These are phyloP conservation scores for Persicaria maculosa DNA, from an alignment of 148 eudicot species.

Conservation along the genomic window DNA sequence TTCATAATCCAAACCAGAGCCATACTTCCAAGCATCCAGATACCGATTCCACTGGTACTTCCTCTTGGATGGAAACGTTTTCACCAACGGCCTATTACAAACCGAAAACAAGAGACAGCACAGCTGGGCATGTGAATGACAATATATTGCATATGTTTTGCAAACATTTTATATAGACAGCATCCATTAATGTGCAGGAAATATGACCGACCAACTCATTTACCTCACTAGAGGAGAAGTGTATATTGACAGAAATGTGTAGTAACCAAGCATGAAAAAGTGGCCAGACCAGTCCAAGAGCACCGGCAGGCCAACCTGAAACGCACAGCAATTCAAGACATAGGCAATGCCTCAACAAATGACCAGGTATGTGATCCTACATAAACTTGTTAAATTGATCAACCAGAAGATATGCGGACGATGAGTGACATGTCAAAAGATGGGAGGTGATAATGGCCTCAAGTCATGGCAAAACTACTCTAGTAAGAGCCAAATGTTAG, in stretches of 20 bases:
- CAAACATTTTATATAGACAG: neutral
- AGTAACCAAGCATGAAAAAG: constrained; percentile 78
- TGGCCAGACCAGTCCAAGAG: constrained; percentile 89
- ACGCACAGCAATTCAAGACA: neutral
- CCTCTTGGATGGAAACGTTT: constrained; percentile 45
- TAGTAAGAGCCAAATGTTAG: too few species aligned
- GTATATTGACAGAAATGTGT: constrained; percentile 65
- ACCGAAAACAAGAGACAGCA: neutral
- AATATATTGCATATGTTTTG: neutral
- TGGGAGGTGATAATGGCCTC: too few species aligned
- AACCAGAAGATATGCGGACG: too few species aligned
- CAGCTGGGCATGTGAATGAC: neutral
- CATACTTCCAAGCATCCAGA: constrained; percentile 94
- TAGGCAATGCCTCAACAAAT: too few species aligned
- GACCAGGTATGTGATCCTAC: too few species aligned
- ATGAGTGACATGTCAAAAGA: too few species aligned
- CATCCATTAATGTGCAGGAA: neutral
- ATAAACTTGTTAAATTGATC: too few species aligned
- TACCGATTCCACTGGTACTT: constrained; percentile 65
- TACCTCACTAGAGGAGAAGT: constrained; percentile 82
- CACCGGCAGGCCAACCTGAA: constrained; percentile 87
- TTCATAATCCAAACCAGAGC: constrained; percentile 80
- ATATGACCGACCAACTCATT: neutral
- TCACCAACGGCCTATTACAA: constrained; percentile 50
- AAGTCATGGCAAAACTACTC: too few species aligned